Evolutionary conservation across 805 yeast species (phyloP).

Genomic region (Ogataea haglerorum): DNA sequence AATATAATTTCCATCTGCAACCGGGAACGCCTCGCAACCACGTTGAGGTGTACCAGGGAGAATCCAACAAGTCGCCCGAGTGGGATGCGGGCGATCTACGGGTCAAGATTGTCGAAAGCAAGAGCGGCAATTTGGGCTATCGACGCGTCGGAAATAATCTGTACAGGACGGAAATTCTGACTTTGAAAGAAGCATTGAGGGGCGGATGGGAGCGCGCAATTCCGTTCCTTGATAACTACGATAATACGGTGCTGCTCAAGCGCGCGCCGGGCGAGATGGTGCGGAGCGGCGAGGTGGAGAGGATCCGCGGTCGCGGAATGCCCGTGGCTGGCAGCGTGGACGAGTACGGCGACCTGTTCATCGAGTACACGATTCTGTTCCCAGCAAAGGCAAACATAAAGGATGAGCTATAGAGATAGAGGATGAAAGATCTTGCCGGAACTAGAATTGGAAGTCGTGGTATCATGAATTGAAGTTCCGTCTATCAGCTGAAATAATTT

Average conservation of each 20-base stretch:
- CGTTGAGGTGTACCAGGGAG: conserved; percentile 60
- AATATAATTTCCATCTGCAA: conserved; percentile 56
- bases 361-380: conserved; percentile 46
- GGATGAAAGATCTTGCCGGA: conserved; percentile 7
- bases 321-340: conserved; percentile 53
- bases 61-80: conserved; percentile 84
- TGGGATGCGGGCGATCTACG: conserved; percentile 76
- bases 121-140: conserved; percentile 67
- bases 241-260: conserved; percentile 41
- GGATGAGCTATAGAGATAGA: conserved; percentile 28
- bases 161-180: conserved; percentile 76
- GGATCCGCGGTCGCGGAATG: conserved; percentile 79
- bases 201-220: conserved; percentile 83
- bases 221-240: conserved; percentile 60
- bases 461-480: conserved; percentile 6
- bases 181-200: conserved; percentile 62
- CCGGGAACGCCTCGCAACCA: conserved; percentile 69
- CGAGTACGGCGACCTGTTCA: conserved; percentile 51
- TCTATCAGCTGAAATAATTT: conserved; percentile 7
- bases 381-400: conserved; percentile 37
- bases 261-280: conserved; percentile 54
- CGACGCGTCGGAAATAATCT: conserved; percentile 72
- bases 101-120: conserved; percentile 56
- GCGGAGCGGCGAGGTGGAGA: conserved; percentile 67
- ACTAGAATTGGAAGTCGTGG: conserved; percentile 3